A percentile compares a stretch with the other conserved stretches of the same genome.
Conservation (phyloP, 1,284 basidiomycete genomes). For the Tranzscheliella williamsii region DNA sequence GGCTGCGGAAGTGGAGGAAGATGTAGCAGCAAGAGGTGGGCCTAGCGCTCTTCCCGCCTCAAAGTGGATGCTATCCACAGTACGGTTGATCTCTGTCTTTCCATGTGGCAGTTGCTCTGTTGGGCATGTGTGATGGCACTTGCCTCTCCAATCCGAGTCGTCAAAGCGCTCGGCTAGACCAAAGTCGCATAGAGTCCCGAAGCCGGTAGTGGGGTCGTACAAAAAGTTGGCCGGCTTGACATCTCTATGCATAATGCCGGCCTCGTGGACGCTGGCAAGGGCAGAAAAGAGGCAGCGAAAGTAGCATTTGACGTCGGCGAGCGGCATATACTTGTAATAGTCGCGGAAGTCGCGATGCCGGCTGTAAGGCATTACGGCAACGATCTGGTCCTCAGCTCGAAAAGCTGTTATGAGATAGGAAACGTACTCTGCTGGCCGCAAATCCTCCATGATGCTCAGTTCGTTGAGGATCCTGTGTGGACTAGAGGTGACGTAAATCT, state of each 20-base stretch:
- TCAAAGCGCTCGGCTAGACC: slow-evolving; percentile 68
- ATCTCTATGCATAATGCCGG: slow-evolving; percentile 91
- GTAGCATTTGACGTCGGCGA: slow-evolving; percentile 79
- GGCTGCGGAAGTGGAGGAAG: slow-evolving; percentile 5
- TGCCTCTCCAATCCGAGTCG: slow-evolving; percentile 52
- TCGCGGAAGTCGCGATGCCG: slow-evolving; percentile 91
- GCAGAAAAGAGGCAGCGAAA: slow-evolving; percentile 89
- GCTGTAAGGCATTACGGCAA: slow-evolving; percentile 92
- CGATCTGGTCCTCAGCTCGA: slow-evolving; percentile 86
- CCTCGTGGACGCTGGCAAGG: slow-evolving; percentile 82
- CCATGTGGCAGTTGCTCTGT: slow-evolving; percentile 48
- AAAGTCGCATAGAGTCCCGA: slow-evolving; percentile 91
- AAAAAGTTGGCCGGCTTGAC: slow-evolving; percentile 98
- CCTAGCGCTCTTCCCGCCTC: slow-evolving; percentile 47
- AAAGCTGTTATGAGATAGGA: slow-evolving; percentile 89
- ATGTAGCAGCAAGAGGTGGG: slow-evolving; percentile 4
- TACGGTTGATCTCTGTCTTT: slow-evolving; percentile 44
- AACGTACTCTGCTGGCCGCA: slow-evolving; percentile 57
- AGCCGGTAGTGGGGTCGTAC: slow-evolving; percentile 80
- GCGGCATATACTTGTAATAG: slow-evolving; percentile 73
- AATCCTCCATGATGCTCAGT: slow-evolving; percentile 84
- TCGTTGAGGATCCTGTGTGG: slow-evolving; percentile 93
- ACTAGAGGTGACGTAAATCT: slow-evolving; percentile 94
- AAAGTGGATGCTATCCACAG: slow-evolving; percentile 46
- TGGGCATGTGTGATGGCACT: slow-evolving; percentile 58